Base-by-base conservation (phyloP, 1,284 basidiomycete species). In the Cronartium quercuum region DNA sequence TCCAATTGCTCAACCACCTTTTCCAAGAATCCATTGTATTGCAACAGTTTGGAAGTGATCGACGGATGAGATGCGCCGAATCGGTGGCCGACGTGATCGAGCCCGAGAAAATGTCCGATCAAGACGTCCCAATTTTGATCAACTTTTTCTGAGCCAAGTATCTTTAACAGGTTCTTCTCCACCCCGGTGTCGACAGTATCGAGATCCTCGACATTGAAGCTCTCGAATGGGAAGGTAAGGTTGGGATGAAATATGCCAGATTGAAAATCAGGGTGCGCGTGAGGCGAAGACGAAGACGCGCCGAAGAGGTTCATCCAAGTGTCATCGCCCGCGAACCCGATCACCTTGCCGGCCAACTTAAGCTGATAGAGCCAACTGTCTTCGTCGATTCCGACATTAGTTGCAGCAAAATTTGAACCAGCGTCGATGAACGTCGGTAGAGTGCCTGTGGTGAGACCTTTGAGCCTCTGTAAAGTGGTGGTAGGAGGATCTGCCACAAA, bases 151-250 rank as follows among this genome's bases (percentile, higher is more conserved):
- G 21, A 6, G 21, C 7, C 29, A n/a, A 57, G 21, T 29, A 57
- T 57, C 51, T 57, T 57, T 41, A 34, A 21, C 2, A 57, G 13
- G 15, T 68, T 18, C 1, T 62, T 42, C 57, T 90, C 88, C 73
- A 98, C 94, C 9, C 95, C 94, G 66, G 90, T 85, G 80, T 98
- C 96, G 44, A 98, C 96, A 0, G 92, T 91, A 80, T 98, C 92
- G 18, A 98, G 85, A 81, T 98, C 96, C 82, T 98, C 95, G 76
- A 99, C 95, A 82, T 98, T 95, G 86, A 99, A 98, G 0, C 93
- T 97, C 82, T 97, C 94, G 81, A 89, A 98, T 0, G 93, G 89
- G 81, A 88, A 90, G 0, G 88, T 85, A 83, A 90, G 87, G 77
- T 90, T 88, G 0, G 76, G 76, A 41, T 76, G 18, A 76, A 77